Evolutionary conservation across 306 rosid genomes (phyloP).

Genomic region (Myrica gale): DNA sequence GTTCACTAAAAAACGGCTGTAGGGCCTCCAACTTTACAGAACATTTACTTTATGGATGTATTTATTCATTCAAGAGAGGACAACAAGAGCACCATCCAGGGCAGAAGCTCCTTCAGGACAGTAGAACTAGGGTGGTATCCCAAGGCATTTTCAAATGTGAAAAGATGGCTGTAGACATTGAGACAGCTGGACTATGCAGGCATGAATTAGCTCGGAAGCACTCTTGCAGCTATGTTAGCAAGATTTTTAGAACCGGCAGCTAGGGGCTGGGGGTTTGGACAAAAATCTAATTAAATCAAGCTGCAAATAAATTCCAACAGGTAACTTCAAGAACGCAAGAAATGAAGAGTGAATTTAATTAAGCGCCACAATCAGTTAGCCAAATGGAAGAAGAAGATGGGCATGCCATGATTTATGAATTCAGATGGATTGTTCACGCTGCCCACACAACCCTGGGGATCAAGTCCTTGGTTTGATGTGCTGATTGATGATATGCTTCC

Average conservation of each 20-base stretch:
- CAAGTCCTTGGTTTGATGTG: constrained; percentile 39
- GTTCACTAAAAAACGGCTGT: not conserved
- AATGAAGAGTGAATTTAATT: not conserved
- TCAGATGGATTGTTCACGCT: constrained; percentile 52
- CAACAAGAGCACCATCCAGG: not conserved
- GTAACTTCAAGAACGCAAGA: not conserved
- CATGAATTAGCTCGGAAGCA: not conserved
- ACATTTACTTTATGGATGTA: not conserved
- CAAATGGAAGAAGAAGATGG: constrained; percentile 15
- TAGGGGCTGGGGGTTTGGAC: not conserved
- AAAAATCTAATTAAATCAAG: not conserved
- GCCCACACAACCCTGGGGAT: constrained; percentile 44
- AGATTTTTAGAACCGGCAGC: constrained; percentile 11
- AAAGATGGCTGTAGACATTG: constrained; percentile 7
- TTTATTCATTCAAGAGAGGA: not conserved
- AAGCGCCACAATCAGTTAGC: constrained; percentile 17
- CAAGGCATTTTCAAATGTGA: constrained; percentile 2
- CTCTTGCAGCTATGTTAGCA: constrained; percentile 6
- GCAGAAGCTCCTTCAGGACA: constrained; percentile 17
- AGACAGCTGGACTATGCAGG: constrained; percentile 5
- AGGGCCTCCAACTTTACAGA: not conserved
- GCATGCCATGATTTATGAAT: constrained; percentile 78
- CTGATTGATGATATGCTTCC: constrained; percentile 45
- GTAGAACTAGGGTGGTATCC: not conserved
- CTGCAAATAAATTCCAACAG: not conserved